These are phyloP conservation scores for Schrenkiella parvula DNA, from an alignment of 345 rosid genomes.

Conservation along the genomic window DNA sequence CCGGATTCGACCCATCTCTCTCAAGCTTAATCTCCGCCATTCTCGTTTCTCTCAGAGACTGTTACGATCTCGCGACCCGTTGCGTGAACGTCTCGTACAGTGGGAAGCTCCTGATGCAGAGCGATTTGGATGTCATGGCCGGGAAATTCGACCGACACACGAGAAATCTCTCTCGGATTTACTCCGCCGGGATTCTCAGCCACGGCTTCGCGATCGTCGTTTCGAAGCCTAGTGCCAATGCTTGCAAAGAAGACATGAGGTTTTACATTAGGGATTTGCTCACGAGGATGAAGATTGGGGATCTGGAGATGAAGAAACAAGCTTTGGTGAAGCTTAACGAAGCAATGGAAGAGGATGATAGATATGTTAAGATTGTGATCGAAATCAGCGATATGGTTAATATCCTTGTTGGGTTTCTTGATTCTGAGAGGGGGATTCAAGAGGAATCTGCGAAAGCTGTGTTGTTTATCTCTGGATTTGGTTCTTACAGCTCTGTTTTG, in stretches of 20 bases:
- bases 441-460: conserved; percentile 61
- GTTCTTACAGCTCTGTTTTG: conserved; percentile 43
- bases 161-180: conserved; percentile 55
- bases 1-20: conserved; percentile 44
- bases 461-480: conserved; percentile 56
- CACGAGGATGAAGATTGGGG: conserved; percentile 94
- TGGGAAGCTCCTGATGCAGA: conserved; percentile 97
- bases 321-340: conserved; percentile 60
- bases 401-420: conserved; percentile 56
- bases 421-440: conserved; percentile 54
- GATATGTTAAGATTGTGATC: conserved; percentile 48
- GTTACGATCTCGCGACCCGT: conserved; percentile 60
- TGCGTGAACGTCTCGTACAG: conserved; percentile 70
- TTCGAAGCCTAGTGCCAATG: conserved; percentile 55
- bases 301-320: conserved; percentile 71
- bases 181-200: conserved; percentile 54
- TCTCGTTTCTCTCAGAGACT: conserved; percentile 40
- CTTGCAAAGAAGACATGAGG: conserved; percentile 80
- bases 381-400: conserved; percentile 54
- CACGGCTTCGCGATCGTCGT: conserved; percentile 79
- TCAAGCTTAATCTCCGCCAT: conserved; percentile 46
- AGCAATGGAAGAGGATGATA: conserved; percentile 58
- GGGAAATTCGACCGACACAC: conserved; percentile 51
- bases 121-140: conserved; percentile 69
- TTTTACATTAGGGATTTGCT: conserved; percentile 74